Evolutionary conservation across 257 asterid species (phyloP).

Genomic region (Marsdenia floribunda): DNA sequence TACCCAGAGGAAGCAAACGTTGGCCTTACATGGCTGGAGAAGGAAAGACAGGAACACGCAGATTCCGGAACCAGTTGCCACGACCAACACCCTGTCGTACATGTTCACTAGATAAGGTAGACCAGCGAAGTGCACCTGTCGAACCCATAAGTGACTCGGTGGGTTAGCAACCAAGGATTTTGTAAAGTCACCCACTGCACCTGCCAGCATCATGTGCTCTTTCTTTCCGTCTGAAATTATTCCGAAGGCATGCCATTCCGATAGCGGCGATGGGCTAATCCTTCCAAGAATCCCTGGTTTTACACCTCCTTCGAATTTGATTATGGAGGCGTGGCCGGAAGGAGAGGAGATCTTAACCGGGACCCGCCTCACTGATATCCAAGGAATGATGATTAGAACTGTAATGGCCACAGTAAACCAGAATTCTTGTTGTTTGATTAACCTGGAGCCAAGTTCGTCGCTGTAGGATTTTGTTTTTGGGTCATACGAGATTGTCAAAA

Average conservation of each 20-base stretch:
- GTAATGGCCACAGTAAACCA: slow-evolving; percentile 49
- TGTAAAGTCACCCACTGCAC: slow-evolving; percentile 77
- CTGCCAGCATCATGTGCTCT: slow-evolving; percentile 73
- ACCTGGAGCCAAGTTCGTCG: slow-evolving; percentile 16
- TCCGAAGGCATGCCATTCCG: slow-evolving; percentile 85
- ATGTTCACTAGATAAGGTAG: slow-evolving; percentile 60
- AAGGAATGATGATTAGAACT: slow-evolving; percentile 43
- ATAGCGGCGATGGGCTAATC: slow-evolving; percentile 69
- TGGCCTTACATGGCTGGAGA: slow-evolving; percentile 51
- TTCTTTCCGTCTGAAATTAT: slow-evolving; percentile 55
- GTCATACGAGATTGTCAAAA: slow-evolving; percentile 45
- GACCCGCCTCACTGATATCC: slow-evolving; percentile 57
- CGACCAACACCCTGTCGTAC: slow-evolving; percentile 51
- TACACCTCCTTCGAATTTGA: slow-evolving; percentile 61
- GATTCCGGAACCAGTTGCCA: slow-evolving; percentile 73
- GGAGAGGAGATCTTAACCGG: slow-evolving; percentile 49
- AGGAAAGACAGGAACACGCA: slow-evolving; percentile 68
- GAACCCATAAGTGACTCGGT: slow-evolving; percentile 61
- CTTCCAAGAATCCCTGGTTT: slow-evolving; percentile 60
- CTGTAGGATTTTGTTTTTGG: slow-evolving; percentile 42
- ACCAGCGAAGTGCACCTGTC: slow-evolving; percentile 66
- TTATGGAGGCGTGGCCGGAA: slow-evolving; percentile 63
- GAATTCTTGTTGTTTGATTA: slow-evolving; percentile 45
- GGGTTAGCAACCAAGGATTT: slow-evolving; percentile 41
- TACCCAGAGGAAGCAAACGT: slow-evolving; percentile 62